These are phyloP conservation scores for Kurtzmaniella quercitrusa DNA, from an alignment of 1,139 yeast species.

Conservation along the genomic window DNA sequence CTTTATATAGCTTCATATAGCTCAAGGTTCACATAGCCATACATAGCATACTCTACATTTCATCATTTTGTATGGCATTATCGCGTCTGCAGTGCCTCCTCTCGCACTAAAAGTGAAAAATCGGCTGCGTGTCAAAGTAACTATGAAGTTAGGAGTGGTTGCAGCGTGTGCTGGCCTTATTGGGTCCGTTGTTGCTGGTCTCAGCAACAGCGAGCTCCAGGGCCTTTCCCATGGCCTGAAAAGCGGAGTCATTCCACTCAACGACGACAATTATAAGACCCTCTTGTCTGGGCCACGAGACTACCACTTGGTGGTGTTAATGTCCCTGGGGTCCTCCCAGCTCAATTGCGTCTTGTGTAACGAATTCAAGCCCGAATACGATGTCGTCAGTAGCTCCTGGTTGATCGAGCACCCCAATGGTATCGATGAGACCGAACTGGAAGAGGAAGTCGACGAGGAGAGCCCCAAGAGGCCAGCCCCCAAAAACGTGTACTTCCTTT, in stretches of 20 bases:
- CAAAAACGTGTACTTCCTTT: slow-evolving; percentile 59
- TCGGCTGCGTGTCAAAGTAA: background rate
- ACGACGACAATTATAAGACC: slow-evolving; percentile 56
- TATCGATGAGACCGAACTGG: slow-evolving; percentile 23
- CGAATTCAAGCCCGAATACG: slow-evolving; percentile 64
- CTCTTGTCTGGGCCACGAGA: slow-evolving; percentile 69
- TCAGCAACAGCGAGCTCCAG: slow-evolving; percentile 24
- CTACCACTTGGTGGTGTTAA: slow-evolving; percentile 56
- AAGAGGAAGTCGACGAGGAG: slow-evolving; percentile 28
- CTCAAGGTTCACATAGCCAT: background rate
- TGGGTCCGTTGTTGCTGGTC: slow-evolving; percentile 22
- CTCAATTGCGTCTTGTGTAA: slow-evolving; percentile 77
- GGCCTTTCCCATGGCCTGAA: slow-evolving; percentile 15
- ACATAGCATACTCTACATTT: no score
- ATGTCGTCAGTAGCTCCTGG: slow-evolving; percentile 55
- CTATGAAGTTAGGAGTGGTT: slow-evolving; percentile 2
- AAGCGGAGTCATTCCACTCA: slow-evolving; percentile 32
- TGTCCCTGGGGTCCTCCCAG: slow-evolving; percentile 71
- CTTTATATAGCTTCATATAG: no score
- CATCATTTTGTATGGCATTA: no score
- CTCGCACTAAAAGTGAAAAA: background rate
- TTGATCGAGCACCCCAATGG: slow-evolving; percentile 42
- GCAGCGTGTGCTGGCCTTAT: slow-evolving; percentile 11
- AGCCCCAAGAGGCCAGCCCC: slow-evolving; percentile 2
- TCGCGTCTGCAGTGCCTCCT: background rate